Base-by-base conservation (phyloP, 257 asterid genomes). In the Eucommia ulmoides region DNA sequence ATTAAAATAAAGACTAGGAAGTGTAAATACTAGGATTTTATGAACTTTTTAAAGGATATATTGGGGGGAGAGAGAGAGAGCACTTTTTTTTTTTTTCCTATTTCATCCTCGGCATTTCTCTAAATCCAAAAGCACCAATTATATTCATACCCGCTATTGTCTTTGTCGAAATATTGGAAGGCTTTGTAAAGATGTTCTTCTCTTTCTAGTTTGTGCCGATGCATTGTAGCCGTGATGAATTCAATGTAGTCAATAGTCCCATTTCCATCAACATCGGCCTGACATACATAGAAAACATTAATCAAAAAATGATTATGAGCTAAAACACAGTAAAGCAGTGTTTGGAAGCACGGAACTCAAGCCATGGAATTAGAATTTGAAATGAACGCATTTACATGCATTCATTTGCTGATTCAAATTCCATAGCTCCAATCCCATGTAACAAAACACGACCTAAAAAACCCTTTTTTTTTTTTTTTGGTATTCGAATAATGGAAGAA, bases 231-330 rank as follows among this genome's bases (percentile, higher is more conserved):
- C 0, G 94, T 87, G 46, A 83, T 73, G 72, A 87, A 87, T 73
- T 87, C 94, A 8, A 74, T 78, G 74, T 83, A 78, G 58, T 87
- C 97, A 12, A 87, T 87, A 3, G 93, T 61, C 44, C 97, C 97
- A 23, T 87, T 74, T 60, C 97, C 97, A 59, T 87, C 97, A 54
- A 83, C 97, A 60, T 83, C 97, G 18, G 97, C 94, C 96, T 86
- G 64, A n/a, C 22, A 42, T 16, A 9, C 19, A 2, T 16, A 42
- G 15, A 18, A 42, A 2, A 10, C 3, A 42, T 1, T 16, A 16
- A 6, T 6, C 15, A 16, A 16, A 6, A 16, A 16, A 11, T 2
- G n/a, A 35, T 10, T 6, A 16, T 42, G 21, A 15, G 3, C 48
- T 1, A 3, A 16, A n/a, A 18, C 7, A 0, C 5, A 42, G n/a